Percentiles rank a stretch among this genome's conserved stretches.
Evolutionary conservation across 129 eudicot species (phyloP).

Genomic region (Lactuca sativa): DNA sequence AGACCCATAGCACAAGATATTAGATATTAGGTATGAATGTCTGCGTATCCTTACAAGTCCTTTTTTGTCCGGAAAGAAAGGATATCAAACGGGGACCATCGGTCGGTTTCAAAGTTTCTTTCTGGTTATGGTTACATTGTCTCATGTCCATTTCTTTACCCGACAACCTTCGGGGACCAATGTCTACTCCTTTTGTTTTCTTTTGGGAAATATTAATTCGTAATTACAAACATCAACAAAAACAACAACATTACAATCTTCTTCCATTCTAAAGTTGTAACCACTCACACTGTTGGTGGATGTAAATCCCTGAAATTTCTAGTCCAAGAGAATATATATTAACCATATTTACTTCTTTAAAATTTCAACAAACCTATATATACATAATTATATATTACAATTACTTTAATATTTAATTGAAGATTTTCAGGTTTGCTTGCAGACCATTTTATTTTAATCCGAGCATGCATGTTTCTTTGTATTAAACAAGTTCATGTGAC

Average conservation of each 20-base stretch:
- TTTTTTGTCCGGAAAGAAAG: constrained; percentile 31
- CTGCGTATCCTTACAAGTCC: constrained; percentile 13
- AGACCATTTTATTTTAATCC: constrained; percentile 18
- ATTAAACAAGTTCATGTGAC: constrained; percentile 34
- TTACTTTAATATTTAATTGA: no score
- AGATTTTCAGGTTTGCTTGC: not conserved
- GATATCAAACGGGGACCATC: constrained; percentile 49
- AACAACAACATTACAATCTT: constrained; percentile 25
- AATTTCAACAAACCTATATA: constrained; percentile 17
- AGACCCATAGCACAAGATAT: not conserved
- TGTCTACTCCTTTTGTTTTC: constrained; percentile 63
- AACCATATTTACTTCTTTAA: constrained; percentile 25
- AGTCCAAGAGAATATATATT: constrained; percentile 40
- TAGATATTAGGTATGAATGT: constrained; percentile 17
- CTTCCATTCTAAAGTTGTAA: constrained; percentile 34
- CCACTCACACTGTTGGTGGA: constrained; percentile 63
- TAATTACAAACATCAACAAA: constrained; percentile 20
- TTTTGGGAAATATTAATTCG: constrained; percentile 28
- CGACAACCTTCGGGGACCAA: constrained; percentile 70
- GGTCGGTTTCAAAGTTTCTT: constrained; percentile 47
- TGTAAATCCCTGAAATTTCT: constrained; percentile 44
- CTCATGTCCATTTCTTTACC: constrained; percentile 45
- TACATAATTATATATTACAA: not conserved
- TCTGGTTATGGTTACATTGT: constrained; percentile 37
- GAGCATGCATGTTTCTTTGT: constrained; percentile 34